Conservation (phyloP, 1,139 yeast species). For the Hansenula anomala region DNA sequence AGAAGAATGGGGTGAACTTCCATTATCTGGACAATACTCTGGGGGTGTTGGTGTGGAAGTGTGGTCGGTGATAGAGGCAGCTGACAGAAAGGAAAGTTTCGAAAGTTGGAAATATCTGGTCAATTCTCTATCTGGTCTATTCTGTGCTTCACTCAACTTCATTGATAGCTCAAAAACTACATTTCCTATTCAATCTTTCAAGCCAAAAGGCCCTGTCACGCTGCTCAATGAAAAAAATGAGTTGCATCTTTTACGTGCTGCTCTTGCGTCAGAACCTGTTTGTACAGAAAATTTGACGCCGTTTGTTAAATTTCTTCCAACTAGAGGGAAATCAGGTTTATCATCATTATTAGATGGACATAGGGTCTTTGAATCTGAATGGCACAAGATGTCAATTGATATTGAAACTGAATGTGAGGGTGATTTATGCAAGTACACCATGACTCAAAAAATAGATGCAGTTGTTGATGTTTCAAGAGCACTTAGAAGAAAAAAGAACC, state of each 20-base stretch:
- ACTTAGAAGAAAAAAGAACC: slow-evolving; percentile 55
- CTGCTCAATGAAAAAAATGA: slow-evolving; percentile 25
- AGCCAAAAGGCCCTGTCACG: slow-evolving; percentile 25
- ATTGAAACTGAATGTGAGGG: slow-evolving; percentile 53
- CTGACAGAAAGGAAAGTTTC: slow-evolving; percentile 47
- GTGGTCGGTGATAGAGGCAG: slow-evolving; percentile 81
- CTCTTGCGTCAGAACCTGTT: slow-evolving; percentile 91
- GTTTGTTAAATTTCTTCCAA: slow-evolving; percentile 81
- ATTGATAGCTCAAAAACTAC: slow-evolving; percentile 80
- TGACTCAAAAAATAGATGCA: slow-evolving; percentile 70
- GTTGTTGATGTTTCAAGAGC: slow-evolving; percentile 72
- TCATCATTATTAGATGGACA: slow-evolving; percentile 91
- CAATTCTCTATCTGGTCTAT: slow-evolving; percentile 80
- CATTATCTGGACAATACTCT: slow-evolving; percentile 61
- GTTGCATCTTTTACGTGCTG: slow-evolving; percentile 68
- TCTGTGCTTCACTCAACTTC: slow-evolving; percentile 92
- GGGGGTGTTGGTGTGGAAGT: slow-evolving; percentile 98
- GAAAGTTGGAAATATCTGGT: slow-evolving; percentile 67
- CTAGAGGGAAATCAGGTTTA: slow-evolving; percentile 89
- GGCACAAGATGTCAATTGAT: slow-evolving; percentile 94
- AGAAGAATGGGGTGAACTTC: slow-evolving; percentile 81
- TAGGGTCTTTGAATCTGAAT: slow-evolving; percentile 85
- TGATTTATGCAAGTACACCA: slow-evolving; percentile 41
- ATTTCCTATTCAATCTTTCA: slow-evolving; percentile 52
- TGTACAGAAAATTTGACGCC: slow-evolving; percentile 98